phyloP scores from a whole-genome alignment of 441 rosid species.

The Corymbia citriodora region DNA sequence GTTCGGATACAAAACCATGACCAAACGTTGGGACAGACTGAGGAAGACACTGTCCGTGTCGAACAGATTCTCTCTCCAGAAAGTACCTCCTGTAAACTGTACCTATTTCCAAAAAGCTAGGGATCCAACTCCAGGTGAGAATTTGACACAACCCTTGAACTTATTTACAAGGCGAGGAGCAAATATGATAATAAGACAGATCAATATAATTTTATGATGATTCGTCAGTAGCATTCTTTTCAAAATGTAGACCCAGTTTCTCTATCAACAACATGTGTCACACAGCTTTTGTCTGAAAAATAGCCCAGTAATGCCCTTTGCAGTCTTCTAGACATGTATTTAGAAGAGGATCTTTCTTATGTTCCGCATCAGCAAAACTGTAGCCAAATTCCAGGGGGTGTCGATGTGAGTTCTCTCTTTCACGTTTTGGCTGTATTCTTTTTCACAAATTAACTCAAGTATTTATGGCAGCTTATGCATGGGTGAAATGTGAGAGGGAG shows the following conservation, averaged over 20 bases:
- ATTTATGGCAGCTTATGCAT: constrained; percentile 49
- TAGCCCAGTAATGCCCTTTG: background rate
- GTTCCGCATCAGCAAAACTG: background rate
- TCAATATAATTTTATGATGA: background rate
- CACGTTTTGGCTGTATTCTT: background rate
- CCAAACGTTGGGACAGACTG: constrained; percentile 36
- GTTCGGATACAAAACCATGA: constrained; percentile 38
- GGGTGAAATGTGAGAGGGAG: constrained; percentile 59
- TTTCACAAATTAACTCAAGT: background rate
- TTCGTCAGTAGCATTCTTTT: background rate
- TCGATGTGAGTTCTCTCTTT: background rate
- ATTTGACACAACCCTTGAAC: background rate
- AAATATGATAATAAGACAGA: background rate
- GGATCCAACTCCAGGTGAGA: constrained; percentile 41
- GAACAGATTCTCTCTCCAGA: constrained; percentile 37
- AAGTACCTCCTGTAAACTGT: constrained; percentile 30
- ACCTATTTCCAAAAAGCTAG: constrained; percentile 20
- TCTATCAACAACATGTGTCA: background rate
- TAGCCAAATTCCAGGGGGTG: background rate
- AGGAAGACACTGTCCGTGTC: constrained; percentile 22
- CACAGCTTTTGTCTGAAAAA: background rate
- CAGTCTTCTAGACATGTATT: background rate
- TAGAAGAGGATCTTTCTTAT: background rate
- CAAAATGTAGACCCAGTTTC: background rate
- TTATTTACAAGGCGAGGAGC: background rate